These are phyloP conservation scores for Lachancea meyersii DNA, from an alignment of 805 yeast species.

Conservation along the genomic window DNA sequence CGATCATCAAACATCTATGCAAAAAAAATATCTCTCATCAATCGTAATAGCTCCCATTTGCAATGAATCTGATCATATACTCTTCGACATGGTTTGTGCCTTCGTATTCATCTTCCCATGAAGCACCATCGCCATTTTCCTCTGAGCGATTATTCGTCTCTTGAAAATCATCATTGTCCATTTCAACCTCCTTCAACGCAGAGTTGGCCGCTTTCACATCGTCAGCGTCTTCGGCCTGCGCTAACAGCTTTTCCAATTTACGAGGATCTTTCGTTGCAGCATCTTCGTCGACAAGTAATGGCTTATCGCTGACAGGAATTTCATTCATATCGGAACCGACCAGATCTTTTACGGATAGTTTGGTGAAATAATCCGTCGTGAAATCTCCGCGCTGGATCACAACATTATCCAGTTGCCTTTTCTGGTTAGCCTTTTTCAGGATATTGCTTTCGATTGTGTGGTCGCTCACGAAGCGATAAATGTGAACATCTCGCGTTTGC, in stretches of 20 bases:
- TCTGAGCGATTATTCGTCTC: slow-evolving; percentile 32
- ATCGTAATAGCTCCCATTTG: slow-evolving; percentile 62
- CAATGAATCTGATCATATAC: slow-evolving; percentile 88
- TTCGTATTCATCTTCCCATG: slow-evolving; percentile 38
- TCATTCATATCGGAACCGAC: slow-evolving; percentile 48
- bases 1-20: no score
- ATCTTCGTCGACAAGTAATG: slow-evolving; percentile 28
- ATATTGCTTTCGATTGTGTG: slow-evolving; percentile 95
- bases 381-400: slow-evolving; percentile 97
- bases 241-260: slow-evolving; percentile 55
- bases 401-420: slow-evolving; percentile 86
- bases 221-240: slow-evolving; percentile 93
- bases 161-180: slow-evolving; percentile 81
- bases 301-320: slow-evolving; percentile 35
- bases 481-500: slow-evolving; percentile 95
- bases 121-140: slow-evolving; percentile 9
- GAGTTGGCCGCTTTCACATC: slow-evolving; percentile 83
- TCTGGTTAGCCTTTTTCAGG: slow-evolving; percentile 88
- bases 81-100: slow-evolving; percentile 83
- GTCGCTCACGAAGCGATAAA: slow-evolving; percentile 92
- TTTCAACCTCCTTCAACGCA: slow-evolving; percentile 78
- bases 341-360: slow-evolving; percentile 77
- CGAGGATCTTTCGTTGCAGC: slow-evolving; percentile 34
- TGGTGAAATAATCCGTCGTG: slow-evolving; percentile 92
- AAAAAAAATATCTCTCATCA: no score